Evolutionary conservation across 2,329 filamentous ascomycete species (phyloP).

Genomic region (Calonectria multiphialidica): DNA sequence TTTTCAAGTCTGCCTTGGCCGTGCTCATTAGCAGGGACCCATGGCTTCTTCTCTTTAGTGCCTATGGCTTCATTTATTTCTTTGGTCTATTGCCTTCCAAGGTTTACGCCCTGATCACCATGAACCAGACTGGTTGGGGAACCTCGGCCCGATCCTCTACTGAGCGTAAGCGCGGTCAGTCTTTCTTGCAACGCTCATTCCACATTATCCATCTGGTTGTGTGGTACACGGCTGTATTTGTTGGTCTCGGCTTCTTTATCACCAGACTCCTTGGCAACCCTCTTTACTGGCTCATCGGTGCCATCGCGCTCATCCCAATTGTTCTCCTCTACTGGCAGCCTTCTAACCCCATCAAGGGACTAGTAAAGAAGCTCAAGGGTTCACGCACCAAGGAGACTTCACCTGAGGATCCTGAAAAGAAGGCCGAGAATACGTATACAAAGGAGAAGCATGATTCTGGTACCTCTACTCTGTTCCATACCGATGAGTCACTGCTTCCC

Average conservation of each 20-base stretch:
- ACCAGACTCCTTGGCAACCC: conserved; percentile 13
- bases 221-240: conserved; percentile 27
- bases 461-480: too few species aligned
- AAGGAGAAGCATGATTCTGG: too few species aligned
- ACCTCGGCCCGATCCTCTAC: conserved; percentile 24
- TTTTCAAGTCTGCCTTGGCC: conserved; percentile 28
- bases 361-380: not conserved
- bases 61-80: conserved; percentile 31
- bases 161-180: conserved; percentile 24
- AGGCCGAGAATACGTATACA: too few species aligned
- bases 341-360: not conserved
- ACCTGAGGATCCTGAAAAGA: too few species aligned
- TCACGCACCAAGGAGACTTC: not conserved
- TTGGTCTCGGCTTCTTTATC: conserved; percentile 27
- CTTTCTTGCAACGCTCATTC: conserved; percentile 26
- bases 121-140: conserved; percentile 30
- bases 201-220: conserved; percentile 26
- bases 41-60: conserved; percentile 28
- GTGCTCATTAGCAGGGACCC: conserved; percentile 26
- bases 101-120: conserved; percentile 27
- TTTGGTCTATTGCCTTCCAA: conserved; percentile 30
- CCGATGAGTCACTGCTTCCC: too few species aligned
- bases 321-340: conserved; percentile 24
- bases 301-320: conserved; percentile 16
- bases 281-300: conserved; percentile 20